Conservation (phyloP, 2,329 filamentous ascomycete species). For the Monilinia aucupariae region DNA sequence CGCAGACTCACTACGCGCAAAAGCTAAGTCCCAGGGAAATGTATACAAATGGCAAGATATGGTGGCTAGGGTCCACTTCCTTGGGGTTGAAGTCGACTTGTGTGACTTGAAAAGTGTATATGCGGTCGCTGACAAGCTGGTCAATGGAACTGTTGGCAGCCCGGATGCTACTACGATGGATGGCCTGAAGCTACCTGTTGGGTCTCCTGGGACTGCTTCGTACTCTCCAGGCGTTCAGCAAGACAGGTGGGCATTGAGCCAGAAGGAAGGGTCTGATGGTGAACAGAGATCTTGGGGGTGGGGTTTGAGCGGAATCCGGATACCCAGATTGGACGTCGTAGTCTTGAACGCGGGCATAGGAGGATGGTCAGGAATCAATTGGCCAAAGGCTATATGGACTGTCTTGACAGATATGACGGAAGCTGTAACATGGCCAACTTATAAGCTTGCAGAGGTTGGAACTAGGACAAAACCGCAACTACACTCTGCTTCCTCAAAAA, state of each 20-base stretch:
- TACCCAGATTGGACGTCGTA: constrained; percentile 71
- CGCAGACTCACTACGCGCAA: constrained; percentile 42
- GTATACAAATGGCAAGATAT: constrained; percentile 44
- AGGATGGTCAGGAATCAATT: constrained; percentile 77
- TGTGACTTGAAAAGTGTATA: constrained; percentile 51
- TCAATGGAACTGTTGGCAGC: constrained; percentile 34
- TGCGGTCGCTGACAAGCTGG: constrained; percentile 30
- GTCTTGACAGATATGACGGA: constrained; percentile 57
- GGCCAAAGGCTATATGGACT: constrained; percentile 50
- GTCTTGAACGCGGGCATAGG: constrained; percentile 87
- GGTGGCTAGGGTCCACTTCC: constrained; percentile 50
- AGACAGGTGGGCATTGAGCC: constrained; percentile 38
- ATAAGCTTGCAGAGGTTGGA: constrained; percentile 59
- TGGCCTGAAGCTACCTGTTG: constrained; percentile 32
- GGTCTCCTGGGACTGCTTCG: constrained; percentile 32
- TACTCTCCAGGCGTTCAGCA: constrained; percentile 29
- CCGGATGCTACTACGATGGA: constrained; percentile 34
- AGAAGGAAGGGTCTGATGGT: constrained; percentile 48
- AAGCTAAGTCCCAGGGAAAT: constrained; percentile 51
- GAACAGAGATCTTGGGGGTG: constrained; percentile 40
- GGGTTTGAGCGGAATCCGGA: constrained; percentile 40
- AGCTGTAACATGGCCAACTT: constrained; percentile 70
- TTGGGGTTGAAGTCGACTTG: constrained; percentile 55
- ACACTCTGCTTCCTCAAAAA: constrained; percentile 24
- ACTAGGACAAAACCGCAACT: constrained; percentile 49